Evolutionary conservation across 2,329 filamentous ascomycete genomes (phyloP).

Genomic region (Pyrenophora graminea): DNA sequence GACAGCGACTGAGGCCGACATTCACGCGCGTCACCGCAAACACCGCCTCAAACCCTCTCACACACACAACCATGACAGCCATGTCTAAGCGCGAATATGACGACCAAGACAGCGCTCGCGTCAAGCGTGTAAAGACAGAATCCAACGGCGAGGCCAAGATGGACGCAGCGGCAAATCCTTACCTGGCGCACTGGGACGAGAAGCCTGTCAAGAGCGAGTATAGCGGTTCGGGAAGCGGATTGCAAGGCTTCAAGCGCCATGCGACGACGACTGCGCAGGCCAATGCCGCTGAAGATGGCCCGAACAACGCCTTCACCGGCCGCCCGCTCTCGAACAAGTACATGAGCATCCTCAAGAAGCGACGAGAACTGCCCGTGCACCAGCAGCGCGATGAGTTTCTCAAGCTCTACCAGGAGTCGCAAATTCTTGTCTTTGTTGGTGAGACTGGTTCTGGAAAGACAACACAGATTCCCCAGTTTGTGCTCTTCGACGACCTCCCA

Average conservation of each 20-base stretch:
- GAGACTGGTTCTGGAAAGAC: conserved; percentile 99
- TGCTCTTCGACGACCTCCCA: conserved; percentile 94
- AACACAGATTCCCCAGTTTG: conserved; percentile 97
- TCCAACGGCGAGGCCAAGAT: conserved; percentile 40
- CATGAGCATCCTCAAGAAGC: conserved; percentile 82
- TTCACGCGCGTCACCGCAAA: conserved; percentile 5
- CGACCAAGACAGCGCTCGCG: conserved; percentile 54
- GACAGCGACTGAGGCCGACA: background rate
- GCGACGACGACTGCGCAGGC: conserved; percentile 79
- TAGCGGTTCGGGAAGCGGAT: conserved; percentile 38
- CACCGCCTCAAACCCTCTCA: background rate
- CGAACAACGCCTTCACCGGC: conserved; percentile 84
- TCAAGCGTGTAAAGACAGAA: conserved; percentile 56
- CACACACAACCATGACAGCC: conserved; percentile 17
- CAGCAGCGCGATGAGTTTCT: conserved; percentile 94
- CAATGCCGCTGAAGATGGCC: conserved; percentile 73
- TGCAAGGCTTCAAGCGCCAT: conserved; percentile 75
- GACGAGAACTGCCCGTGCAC: conserved; percentile 87
- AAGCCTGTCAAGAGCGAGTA: conserved; percentile 39
- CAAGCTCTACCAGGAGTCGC: conserved; percentile 85
- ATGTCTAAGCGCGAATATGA: conserved; percentile 62
- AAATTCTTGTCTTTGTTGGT: conserved; percentile 97
- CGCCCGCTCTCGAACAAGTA: conserved; percentile 78
- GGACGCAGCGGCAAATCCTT: conserved; percentile 73
- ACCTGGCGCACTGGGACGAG: conserved; percentile 82